Conservation (phyloP, 2,329 filamentous ascomycete genomes). For the Venturia asperata region DNA sequence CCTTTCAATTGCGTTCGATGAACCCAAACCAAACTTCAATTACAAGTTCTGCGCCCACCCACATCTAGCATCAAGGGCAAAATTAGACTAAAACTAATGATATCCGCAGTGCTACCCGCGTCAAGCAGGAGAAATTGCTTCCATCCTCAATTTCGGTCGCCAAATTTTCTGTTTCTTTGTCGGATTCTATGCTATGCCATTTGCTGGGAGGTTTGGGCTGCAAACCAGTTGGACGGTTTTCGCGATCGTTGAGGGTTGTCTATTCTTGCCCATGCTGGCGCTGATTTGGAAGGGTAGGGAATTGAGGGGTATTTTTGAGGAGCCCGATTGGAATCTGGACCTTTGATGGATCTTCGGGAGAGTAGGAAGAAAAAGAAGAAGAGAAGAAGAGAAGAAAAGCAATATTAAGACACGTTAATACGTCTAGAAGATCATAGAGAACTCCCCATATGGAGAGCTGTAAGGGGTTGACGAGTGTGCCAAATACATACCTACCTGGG, state of each 20-base stretch:
- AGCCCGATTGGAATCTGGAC: conserved; percentile 17
- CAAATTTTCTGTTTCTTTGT: conserved; percentile 30
- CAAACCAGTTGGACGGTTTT: conserved; percentile 10
- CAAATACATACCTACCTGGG: too few species aligned
- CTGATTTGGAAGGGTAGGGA: conserved; percentile 14
- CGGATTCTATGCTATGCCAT: conserved; percentile 28
- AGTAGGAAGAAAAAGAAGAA: neutral
- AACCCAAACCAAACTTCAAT: neutral
- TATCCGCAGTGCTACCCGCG: conserved; percentile 32
- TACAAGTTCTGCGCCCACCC: too few species aligned
- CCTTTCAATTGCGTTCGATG: neutral
- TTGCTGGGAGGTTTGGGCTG: conserved; percentile 6
- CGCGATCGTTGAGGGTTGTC: neutral
- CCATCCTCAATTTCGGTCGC: conserved; percentile 31
- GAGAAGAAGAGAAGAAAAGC: neutral
- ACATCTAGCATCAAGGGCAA: too few species aligned
- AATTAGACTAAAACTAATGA: too few species aligned
- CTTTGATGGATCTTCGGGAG: neutral
- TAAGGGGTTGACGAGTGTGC: too few species aligned
- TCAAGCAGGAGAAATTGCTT: conserved; percentile 32
- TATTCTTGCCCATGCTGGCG: conserved; percentile 1
- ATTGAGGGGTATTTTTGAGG: conserved; percentile 9
- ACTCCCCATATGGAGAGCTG: too few species aligned
- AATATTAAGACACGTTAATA: too few species aligned
- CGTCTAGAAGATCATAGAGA: too few species aligned